Conservation (phyloP, 352 stramenopile species). For the Globisporangium megalacanthum region DNA sequence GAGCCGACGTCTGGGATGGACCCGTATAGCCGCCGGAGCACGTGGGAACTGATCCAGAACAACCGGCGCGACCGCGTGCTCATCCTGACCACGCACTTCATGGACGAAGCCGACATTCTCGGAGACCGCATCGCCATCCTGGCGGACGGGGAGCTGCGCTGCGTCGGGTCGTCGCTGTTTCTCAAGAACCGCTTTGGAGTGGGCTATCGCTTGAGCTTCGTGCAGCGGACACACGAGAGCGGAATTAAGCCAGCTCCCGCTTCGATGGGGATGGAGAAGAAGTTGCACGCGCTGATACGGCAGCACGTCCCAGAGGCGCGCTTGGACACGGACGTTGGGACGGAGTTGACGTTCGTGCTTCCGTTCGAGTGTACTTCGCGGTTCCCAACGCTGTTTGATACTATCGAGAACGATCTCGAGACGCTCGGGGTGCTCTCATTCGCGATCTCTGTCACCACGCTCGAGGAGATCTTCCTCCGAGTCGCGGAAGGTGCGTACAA, state of each 20-base stretch:
- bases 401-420: slow-evolving; percentile 40
- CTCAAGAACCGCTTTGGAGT: slow-evolving; percentile 80
- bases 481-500: slow-evolving; percentile 41
- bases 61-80: slow-evolving; percentile 56
- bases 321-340: slow-evolving; percentile 56
- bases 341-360: slow-evolving; percentile 75
- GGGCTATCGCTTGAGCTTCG: slow-evolving; percentile 68
- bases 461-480: slow-evolving; percentile 90
- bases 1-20: slow-evolving; percentile 93
- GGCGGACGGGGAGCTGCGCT: slow-evolving; percentile 59
- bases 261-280: neutral
- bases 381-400: slow-evolving; percentile 74
- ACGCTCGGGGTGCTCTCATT: slow-evolving; percentile 49
- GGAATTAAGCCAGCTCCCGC: neutral
- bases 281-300: slow-evolving; percentile 21
- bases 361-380: slow-evolving; percentile 43
- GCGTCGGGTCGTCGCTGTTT: slow-evolving; percentile 62
- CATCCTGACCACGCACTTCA: slow-evolving; percentile 90
- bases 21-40: slow-evolving; percentile 83
- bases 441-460: slow-evolving; percentile 75
- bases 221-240: slow-evolving; percentile 10
- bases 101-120: slow-evolving; percentile 91
- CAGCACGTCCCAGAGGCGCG: slow-evolving; percentile 29
- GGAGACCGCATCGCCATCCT: slow-evolving; percentile 89
- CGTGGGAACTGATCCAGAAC: slow-evolving; percentile 84